These are phyloP conservation scores for Russula vinacea DNA, from an alignment of 768 basidiomycete genomes.

Conservation along the genomic window DNA sequence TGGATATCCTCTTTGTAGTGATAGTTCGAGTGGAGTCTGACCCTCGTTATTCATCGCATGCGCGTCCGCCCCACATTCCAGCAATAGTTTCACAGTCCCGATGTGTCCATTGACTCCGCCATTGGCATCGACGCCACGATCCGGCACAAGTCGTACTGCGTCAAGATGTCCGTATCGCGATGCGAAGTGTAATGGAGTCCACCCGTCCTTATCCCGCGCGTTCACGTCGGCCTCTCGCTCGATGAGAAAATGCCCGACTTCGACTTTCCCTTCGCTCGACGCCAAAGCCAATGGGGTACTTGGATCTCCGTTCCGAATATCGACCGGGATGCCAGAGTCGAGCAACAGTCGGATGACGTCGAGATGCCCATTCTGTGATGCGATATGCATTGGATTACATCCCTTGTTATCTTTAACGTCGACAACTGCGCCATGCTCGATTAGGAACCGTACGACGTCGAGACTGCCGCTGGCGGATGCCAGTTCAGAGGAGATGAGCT, in stretches of 20 bases:
- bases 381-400: background rate
- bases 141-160: background rate
- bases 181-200: background rate
- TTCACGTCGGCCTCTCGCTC: background rate
- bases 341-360: background rate
- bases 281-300: background rate
- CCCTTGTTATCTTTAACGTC: background rate
- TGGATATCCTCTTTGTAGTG: background rate
- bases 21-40: background rate
- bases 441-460: background rate
- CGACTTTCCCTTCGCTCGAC: background rate
- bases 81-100: background rate
- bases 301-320: background rate
- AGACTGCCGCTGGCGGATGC: background rate
- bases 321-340: background rate
- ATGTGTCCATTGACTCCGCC: background rate
- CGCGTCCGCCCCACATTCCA: background rate
- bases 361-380: background rate
- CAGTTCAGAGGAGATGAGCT: background rate
- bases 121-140: background rate
- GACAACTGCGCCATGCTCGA: background rate
- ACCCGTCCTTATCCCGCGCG: background rate
- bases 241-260: background rate
- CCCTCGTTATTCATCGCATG: background rate
- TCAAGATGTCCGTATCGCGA: background rate